phyloP scores from a whole-genome alignment of 805 yeast genomes.

The Lipomyces spencermartinsiae region DNA sequence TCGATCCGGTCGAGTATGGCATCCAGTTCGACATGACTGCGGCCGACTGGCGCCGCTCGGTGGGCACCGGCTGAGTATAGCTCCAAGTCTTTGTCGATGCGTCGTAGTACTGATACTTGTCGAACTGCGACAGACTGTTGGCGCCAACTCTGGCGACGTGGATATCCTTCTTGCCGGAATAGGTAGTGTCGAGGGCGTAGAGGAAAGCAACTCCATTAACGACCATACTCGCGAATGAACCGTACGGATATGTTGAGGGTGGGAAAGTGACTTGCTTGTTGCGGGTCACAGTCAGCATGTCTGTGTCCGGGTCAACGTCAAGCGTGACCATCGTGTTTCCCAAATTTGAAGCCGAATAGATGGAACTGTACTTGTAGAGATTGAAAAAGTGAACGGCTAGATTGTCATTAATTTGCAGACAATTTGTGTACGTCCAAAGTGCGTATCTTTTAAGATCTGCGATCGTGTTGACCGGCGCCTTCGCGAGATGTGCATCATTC shows the following conservation, averaged over 20 bases:
- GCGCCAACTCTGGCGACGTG: constrained; percentile 34
- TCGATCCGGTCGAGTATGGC: constrained; percentile 34
- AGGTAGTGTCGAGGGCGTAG: constrained; percentile 28
- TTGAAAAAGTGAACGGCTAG: constrained; percentile 26
- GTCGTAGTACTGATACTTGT: constrained; percentile 27
- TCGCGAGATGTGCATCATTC: constrained; percentile 23
- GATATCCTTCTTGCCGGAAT: constrained; percentile 30
- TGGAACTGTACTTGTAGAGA: constrained; percentile 18
- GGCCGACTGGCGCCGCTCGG: constrained; percentile 29
- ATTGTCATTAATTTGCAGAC: constrained; percentile 24
- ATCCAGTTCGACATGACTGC: constrained; percentile 24
- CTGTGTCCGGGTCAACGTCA: constrained; percentile 18
- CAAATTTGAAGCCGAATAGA: not conserved
- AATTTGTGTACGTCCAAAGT: constrained; percentile 35
- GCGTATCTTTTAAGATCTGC: constrained; percentile 28
- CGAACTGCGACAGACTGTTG: constrained; percentile 1
- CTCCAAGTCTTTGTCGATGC: constrained; percentile 20
- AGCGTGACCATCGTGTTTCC: constrained; percentile 31
- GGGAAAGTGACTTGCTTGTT: constrained; percentile 14
- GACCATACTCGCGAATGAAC: constrained; percentile 33
- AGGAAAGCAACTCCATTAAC: constrained; percentile 33
- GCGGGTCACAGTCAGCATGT: constrained; percentile 23
- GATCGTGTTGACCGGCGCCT: constrained; percentile 9
- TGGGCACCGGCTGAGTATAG: constrained; percentile 24
- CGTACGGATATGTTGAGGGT: constrained; percentile 25